Conservation (phyloP, 73 alveolate genomes). For the Loxodes magnus region DNA sequence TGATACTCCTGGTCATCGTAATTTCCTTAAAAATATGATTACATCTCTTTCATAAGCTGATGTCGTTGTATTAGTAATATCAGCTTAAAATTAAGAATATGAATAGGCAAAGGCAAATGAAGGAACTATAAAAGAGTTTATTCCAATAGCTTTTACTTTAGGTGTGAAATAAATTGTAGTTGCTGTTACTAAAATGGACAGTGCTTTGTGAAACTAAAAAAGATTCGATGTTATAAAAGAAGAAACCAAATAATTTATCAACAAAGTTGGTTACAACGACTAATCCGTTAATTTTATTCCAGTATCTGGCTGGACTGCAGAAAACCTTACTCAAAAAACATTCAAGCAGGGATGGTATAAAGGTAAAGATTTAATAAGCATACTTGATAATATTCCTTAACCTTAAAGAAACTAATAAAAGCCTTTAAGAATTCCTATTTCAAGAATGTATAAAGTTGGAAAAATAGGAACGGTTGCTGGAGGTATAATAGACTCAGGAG, state of each 20-base stretch:
- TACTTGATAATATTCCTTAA: no score
- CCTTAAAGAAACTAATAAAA: slow-evolving; percentile 83
- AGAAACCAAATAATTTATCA: slow-evolving; percentile 44
- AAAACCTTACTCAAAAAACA: no score
- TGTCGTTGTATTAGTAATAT: slow-evolving; percentile 46
- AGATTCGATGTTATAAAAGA: slow-evolving; percentile 30
- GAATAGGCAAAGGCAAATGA: slow-evolving; percentile 11
- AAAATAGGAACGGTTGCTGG: slow-evolving; percentile 91
- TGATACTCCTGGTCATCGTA: slow-evolving; percentile 61
- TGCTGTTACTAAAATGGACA: slow-evolving; percentile 64
- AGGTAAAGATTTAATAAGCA: no score
- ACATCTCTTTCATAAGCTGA: slow-evolving; percentile 56
- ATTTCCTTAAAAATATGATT: slow-evolving; percentile 14
- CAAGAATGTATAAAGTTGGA: slow-evolving; percentile 82
- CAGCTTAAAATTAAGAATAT: slow-evolving; percentile 61
- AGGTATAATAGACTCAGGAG: slow-evolving; percentile 94
- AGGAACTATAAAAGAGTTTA: slow-evolving; percentile 52
- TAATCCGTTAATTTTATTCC: slow-evolving; percentile 66
- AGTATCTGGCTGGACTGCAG: slow-evolving; percentile 61
- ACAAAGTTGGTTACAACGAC: no score
- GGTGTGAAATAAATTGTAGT: slow-evolving; percentile 67
- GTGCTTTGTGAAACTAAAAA: slow-evolving; percentile 39
- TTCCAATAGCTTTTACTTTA: slow-evolving; percentile 58
- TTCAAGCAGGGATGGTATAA: no score
- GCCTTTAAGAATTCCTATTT: slow-evolving; percentile 89